Base-by-base conservation (phyloP, 2,329 filamentous ascomycete genomes). In the Gyromitra esculenta region DNA sequence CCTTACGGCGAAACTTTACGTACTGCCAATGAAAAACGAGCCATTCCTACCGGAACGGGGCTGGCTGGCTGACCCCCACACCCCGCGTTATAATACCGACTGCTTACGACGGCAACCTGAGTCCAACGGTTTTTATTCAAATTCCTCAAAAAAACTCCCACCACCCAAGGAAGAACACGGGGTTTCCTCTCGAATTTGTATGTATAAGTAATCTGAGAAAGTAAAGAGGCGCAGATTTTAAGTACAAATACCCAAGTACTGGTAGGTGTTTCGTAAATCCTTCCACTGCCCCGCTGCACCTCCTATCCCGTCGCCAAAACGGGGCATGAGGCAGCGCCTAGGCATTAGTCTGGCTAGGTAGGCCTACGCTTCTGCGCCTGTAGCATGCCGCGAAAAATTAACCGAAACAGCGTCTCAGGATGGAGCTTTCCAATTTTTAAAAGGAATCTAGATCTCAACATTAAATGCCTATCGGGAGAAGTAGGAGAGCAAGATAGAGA, bases 31-130 rank as follows among this genome's bases (percentile, higher is more conserved):
- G 50, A 75, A 41, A 21, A 43, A 45, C 39, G 41, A 8, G 39
- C 39, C 25, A 13, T 50, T n/a, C 45, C 31, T 31, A 25, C 18
- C 48, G 13, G 21, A 45, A 41, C 15, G n/a, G 35, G 39, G 18
- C 18, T 21, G 18, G 21, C n/a, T 13, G 52, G 43, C 6, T 48
- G 21, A 43, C 62, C 71, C 69, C 70, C 69, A 74, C 74, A 77
- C 71, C 75, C 75, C 75, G 59, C 71, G 71, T 77, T 77, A 75
- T 70, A 77, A 70, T 75, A 52, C 50, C 50, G 71, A 43, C 75
- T 72, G 48, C 72, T 75, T 75, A 71, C 65, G 72, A 75, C 72
- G 48, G 65, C 59, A 70, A 60, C 25, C 68, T 31, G 45, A 66
- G 43, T 72, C 37, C 70, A 75, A 70, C 50, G 48, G 72, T 52